A percentile compares a stretch with the other conserved stretches of the same genome.
Conservation (phyloP, 2,329 filamentous ascomycete species). For the Scleromitrula shiraiana region DNA sequence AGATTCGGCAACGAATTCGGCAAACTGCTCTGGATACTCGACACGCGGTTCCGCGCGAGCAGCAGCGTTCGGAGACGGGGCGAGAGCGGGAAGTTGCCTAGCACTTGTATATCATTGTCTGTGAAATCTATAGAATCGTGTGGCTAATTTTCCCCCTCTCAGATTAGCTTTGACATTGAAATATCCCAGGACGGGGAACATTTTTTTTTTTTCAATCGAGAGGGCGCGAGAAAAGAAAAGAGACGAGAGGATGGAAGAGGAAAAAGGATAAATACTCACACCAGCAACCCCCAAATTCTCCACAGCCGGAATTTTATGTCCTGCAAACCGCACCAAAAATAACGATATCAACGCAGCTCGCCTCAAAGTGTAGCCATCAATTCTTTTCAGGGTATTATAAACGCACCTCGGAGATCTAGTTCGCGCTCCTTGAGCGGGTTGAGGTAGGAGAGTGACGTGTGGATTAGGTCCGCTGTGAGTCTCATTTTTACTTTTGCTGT, state of each 20-base stretch:
- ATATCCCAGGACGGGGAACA: neutral
- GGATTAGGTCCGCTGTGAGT: constrained; percentile 91
- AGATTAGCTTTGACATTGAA: neutral
- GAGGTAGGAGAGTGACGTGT: constrained; percentile 92
- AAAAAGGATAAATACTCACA: constrained; percentile 44
- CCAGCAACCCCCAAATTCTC: constrained; percentile 95
- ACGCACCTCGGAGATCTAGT: constrained; percentile 98
- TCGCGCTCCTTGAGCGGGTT: constrained; percentile 98
- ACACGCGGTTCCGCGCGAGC: constrained; percentile 80
- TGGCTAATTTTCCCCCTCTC: constrained; percentile 62
- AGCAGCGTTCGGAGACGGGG: constrained; percentile 83
- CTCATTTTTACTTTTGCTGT: constrained; percentile 52
- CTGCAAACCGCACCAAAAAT: constrained; percentile 52
- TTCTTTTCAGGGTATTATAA: constrained; percentile 62
- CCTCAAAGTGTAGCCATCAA: constrained; percentile 82
- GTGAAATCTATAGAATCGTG: constrained; percentile 97
- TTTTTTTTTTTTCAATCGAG: neutral
- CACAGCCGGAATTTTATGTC: constrained; percentile 94
- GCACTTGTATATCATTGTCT: constrained; percentile 88
- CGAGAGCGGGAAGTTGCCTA: constrained; percentile 88
- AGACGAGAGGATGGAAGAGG: neutral
- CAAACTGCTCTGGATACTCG: constrained; percentile 69
- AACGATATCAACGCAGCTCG: constrained; percentile 77
- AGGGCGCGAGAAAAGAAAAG: neutral
- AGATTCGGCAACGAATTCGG: constrained; percentile 73